Evolutionary conservation across 768 basidiomycete genomes (phyloP), one percentile per base, ranked within the genome.

Genomic region (Coprinopsis sp.): DNA sequence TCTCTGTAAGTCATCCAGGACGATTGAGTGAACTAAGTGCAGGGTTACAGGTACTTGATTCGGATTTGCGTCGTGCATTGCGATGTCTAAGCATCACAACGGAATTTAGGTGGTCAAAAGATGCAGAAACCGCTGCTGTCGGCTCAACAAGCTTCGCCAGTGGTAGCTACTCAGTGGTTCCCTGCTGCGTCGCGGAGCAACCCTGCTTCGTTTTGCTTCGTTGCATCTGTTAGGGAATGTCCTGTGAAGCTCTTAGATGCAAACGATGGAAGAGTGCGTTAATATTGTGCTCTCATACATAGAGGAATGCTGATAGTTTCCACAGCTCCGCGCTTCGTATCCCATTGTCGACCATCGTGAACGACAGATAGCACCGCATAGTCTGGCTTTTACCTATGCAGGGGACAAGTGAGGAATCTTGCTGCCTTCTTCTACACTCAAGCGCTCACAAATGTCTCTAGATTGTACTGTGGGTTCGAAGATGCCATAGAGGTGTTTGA

Each of bases 331-430:
- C 14, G 95, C 93, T 0, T 93, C 91, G 1, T 97, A 98, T 62
- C 73, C 74, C 31, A 95, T 97, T 30, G 77, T 97, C 8, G 93
- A 97, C 62, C 94, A 98, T 56, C 73, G 87, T n/a, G 95, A 97
- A 65, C 78, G 93, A 25, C 81, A 90, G 44, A 72, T 96, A 31
- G 92, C 91, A 0, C 93, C 95, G 0, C 86, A 91, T 45, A 80
- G 81, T 54, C 70, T 97, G 49, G 74, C 84, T 0, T 97, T 96
- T 64, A 88, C 89, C 54, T 62, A 72, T 1, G 65, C 76, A 4
- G 81, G 78, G 0, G 70, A 81, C 28, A 84, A 74, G 92, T 92
- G 46, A 44, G 73, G n/a, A n/a, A n/a, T n/a, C n/a, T 55, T 19
- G 33, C 37, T 23, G n/a, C 11, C 8, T 4, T 46, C 13, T 46